Base-by-base conservation (phyloP, 192 early-diverging fungal genomes). In the Coemansia sp. region DNA sequence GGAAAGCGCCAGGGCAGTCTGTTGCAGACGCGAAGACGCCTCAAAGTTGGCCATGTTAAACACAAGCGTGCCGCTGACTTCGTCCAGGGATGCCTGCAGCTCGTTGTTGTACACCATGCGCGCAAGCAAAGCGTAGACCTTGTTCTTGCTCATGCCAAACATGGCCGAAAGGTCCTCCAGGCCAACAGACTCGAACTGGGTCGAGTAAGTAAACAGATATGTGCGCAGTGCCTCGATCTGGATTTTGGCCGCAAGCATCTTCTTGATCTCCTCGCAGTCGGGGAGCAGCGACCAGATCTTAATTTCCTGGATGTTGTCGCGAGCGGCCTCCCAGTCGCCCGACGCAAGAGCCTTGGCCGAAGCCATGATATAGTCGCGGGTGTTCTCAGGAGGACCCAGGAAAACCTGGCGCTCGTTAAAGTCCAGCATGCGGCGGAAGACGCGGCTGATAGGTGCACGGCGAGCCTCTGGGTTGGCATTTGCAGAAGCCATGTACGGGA, bases 361-460 rank as follows among this genome's bases (percentile, higher is more conserved):
- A 25, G 90, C 93, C 95, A 99, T 95, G 72, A 99, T 95, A 82
- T 97, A 93, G 85, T 99, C 97, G 69, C 97, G 89, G 20, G 92
- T 99, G 85, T 95, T 98, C 81, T 99, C 97, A 6, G 97, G 95
- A 28, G 97, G 97, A 78, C 93, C 96, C 57, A 87, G 85, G 77
- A 99, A 99, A 42, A 92, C 89, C 84, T 97, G 96, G 72, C 96
- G 90, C 76, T 97, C 95, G 79, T 93, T 93, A 72, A 90, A 95
- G 70, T 97, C 95, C 58, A 98, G 84, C 85, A 95, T 88, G 68
- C 94, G 89, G 58, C 94, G 87, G 87, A 99, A 98, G 38, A 88
- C 88, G 66, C 93, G 93, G 82, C 89, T 91, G 67, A 96, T 93
- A 52, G 94, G 85, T 69, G 88, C 88, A 62, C 90, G 89, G 59